Evolutionary conservation across 805 yeast species (phyloP).

Genomic region (Vanderwaltozyma yarrowii): DNA sequence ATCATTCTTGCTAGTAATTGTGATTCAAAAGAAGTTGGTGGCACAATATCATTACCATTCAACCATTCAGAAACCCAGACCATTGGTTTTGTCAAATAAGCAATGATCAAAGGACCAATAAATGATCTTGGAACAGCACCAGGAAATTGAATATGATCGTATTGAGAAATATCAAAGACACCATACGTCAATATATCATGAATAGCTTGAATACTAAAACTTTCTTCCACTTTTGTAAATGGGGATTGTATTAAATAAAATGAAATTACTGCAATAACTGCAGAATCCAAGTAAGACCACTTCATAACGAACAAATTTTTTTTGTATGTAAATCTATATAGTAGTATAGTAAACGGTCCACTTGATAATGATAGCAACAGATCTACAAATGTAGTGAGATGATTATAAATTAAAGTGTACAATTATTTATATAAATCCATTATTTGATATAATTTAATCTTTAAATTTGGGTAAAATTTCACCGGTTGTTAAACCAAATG

Average conservation of each 20-base stretch:
- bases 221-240: constrained; percentile 87
- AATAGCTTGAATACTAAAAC: constrained; percentile 82
- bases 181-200: constrained; percentile 73
- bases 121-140: constrained; percentile 88
- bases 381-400: too few relatives aligned
- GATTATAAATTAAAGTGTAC: too few relatives aligned
- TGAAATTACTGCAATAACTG: constrained; percentile 38
- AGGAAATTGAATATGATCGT: constrained; percentile 72
- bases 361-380: too few relatives aligned
- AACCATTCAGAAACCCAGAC: constrained; percentile 6
- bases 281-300: constrained; percentile 22
- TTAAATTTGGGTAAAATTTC: too few relatives aligned
- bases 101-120: constrained; percentile 53
- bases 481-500: too few relatives aligned
- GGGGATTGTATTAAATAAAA: constrained; percentile 54
- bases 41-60: constrained; percentile 2
- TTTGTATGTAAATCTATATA: too few relatives aligned
- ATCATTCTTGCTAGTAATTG: constrained; percentile 49
- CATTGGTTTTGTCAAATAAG: constrained; percentile 36
- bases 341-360: too few relatives aligned
- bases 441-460: too few relatives aligned
- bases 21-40: constrained; percentile 35
- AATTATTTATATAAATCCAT: too few relatives aligned
- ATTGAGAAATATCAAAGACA: constrained; percentile 30
- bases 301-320: constrained; percentile 6